Base-by-base conservation (phyloP, 163 green algal species). In the Volvox carteri region DNA sequence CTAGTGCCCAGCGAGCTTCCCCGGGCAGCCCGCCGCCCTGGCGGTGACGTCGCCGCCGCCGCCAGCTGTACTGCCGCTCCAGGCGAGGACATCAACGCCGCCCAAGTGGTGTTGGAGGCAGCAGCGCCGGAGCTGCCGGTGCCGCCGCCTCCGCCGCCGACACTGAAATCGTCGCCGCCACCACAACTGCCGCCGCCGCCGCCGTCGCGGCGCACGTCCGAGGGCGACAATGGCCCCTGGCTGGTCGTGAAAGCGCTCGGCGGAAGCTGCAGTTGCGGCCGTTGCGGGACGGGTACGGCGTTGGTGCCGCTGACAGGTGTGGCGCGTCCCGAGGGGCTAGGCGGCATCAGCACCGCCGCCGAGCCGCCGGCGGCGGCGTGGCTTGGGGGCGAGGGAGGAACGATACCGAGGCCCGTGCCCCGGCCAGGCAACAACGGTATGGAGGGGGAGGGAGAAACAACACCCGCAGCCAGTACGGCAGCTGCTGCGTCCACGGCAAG, bases 401-500 rank as follows among this genome's bases (percentile, higher is more conserved):
- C 21, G 44, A 46, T 44, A n/a, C 73, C 42, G 73, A 3, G 18
- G 8, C 25, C 18, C 16, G 44, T 65, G 46, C 73, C 23, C 37
- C 68, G 35, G n/a, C 2, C n/a, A 35, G 72, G 72, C 21, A 35
- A 5, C 42, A 35, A 23, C 21, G 41, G 41, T 23, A n/a, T n/a
- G n/a, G 72, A 4, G 4, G 18, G 41, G 25, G 14, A 2, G 21
- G 75, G 46, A 1, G 48, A 50, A 35, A 18, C 33, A 30, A 52
- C 23, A 23, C 77, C 54, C 16, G 77, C 77, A 0, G 77, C 50
- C 4, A 85, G 77, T 9, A 85, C 39, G 33, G 77, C 77, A 50
- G 52, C 77, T 28, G 77, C 52, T 14, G 77, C 77, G 77, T 73
- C 77, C 9, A 85, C 35, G 19, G 52, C 50, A 11, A 85, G 77